These are phyloP conservation scores for Phellopilus nigrolimitatus DNA, from an alignment of 1,284 basidiomycete species.

Conservation along the genomic window DNA sequence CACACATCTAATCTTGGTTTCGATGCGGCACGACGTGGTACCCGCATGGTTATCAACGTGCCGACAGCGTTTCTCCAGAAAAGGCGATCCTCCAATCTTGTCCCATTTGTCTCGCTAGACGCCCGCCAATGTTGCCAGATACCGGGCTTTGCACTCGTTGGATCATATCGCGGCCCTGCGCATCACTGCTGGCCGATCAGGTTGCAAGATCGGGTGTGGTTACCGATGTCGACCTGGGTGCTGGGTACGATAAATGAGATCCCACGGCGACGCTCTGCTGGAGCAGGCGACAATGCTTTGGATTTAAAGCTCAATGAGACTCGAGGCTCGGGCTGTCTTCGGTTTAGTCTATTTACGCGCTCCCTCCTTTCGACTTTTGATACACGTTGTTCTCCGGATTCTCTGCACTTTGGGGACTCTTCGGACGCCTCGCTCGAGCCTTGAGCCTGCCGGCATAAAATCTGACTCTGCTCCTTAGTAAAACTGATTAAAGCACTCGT, in stretches of 20 bases:
- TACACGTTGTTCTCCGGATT: neutral
- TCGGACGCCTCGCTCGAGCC: slow-evolving; percentile 7
- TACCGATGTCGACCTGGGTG: neutral
- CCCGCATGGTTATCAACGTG: slow-evolving; percentile 17
- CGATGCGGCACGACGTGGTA: neutral
- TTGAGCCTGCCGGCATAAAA: slow-evolving; percentile 4
- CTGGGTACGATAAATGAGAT: too few species aligned
- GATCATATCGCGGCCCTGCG: neutral
- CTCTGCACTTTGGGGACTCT: neutral
- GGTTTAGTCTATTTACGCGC: too few species aligned
- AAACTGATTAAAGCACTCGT: too few species aligned
- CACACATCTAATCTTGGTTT: slow-evolving; percentile 12
- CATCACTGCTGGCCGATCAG: neutral
- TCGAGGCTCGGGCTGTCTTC: too few species aligned
- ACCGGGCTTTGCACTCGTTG: slow-evolving; percentile 10
- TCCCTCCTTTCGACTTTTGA: neutral
- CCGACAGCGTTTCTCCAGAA: slow-evolving; percentile 11
- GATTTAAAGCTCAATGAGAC: too few species aligned
- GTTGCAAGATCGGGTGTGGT: neutral
- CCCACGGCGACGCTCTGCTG: too few species aligned
- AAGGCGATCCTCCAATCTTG: neutral
- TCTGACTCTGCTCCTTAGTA: neutral
- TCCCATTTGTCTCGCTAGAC: neutral
- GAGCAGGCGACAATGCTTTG: too few species aligned
- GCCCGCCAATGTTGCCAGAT: neutral